These are phyloP conservation scores for Eucalyptus brandiana DNA, from an alignment of 345 rosid species.

Conservation along the genomic window DNA sequence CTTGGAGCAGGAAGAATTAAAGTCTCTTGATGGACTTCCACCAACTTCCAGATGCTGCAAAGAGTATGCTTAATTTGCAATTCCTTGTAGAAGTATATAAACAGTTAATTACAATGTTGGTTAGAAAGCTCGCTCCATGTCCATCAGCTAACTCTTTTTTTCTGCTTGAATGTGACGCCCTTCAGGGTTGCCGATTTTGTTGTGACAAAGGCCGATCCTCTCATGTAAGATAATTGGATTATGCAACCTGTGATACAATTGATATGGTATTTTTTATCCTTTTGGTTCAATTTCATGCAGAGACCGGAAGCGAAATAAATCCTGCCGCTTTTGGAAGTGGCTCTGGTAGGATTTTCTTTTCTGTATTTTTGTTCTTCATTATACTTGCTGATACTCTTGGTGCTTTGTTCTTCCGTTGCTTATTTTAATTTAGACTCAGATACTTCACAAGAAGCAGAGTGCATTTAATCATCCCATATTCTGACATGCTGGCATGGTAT, in stretches of 20 bases:
- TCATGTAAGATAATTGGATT: conserved; percentile 31
- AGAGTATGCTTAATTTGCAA: conserved; percentile 41
- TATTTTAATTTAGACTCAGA: not conserved
- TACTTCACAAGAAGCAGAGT: not conserved
- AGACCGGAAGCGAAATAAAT: conserved; percentile 35
- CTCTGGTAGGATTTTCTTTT: conserved; percentile 40
- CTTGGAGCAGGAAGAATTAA: conserved; percentile 57
- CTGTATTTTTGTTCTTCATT: not conserved
- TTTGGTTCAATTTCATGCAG: conserved; percentile 10
- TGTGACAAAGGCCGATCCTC: conserved; percentile 56
- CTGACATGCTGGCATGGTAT: not conserved
- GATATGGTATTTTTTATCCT: not conserved
- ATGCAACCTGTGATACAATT: not conserved
- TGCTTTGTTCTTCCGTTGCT: not conserved
- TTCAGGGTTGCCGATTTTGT: conserved; percentile 74
- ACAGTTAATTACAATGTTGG: not conserved
- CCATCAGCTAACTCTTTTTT: not conserved
- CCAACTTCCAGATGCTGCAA: conserved; percentile 81
- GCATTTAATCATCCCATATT: not conserved
- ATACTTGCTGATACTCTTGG: not conserved
- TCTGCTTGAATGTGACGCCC: not conserved
- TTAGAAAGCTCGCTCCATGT: not conserved
- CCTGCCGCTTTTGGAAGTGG: conserved; percentile 75
- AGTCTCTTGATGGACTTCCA: conserved; percentile 38
- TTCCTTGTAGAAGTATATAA: not conserved